Evolutionary conservation across 164 flowering plant genomes (phyloP).

Genomic region (Chimonanthus praecox): DNA sequence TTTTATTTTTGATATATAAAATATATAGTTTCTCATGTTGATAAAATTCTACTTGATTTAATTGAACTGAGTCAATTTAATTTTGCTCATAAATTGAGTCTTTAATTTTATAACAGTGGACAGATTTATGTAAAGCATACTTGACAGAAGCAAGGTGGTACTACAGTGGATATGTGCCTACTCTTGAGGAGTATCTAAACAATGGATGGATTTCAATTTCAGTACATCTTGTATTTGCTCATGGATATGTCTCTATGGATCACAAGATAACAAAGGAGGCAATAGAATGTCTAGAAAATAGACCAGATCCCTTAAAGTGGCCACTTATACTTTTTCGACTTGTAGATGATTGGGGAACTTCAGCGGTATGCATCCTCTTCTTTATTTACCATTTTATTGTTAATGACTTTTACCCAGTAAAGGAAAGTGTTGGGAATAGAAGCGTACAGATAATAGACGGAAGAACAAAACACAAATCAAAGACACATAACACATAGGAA

Average conservation of each 20-base stretch:
- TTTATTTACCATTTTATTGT: too few species aligned
- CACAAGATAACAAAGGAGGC: neutral
- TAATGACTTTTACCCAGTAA: too few species aligned
- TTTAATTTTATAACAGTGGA: neutral
- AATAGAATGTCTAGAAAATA: neutral
- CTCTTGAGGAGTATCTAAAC: neutral
- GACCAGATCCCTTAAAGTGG: neutral
- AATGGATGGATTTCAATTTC: slow-evolving; percentile 11
- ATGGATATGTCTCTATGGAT: neutral
- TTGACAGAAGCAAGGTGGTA: neutral
- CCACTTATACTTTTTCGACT: too few species aligned
- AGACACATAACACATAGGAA: too few species aligned
- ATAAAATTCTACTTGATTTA: too few species aligned
- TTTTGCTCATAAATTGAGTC: too few species aligned
- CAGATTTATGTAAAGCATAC: neutral
- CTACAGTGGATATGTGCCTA: neutral
- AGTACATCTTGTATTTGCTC: neutral
- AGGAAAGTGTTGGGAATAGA: too few species aligned
- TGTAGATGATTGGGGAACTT: neutral
- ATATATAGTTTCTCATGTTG: neutral
- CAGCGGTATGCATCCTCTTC: neutral
- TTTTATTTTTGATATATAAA: neutral
- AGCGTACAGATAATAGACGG: too few species aligned
- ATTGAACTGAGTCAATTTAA: too few species aligned
- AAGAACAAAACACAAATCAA: too few species aligned